A percentile compares a stretch with the other conserved stretches of the same genome.
phyloP scores from a whole-genome alignment of 495 filamentous ascomycete species.

The Lichenothelia convexa region DNA sequence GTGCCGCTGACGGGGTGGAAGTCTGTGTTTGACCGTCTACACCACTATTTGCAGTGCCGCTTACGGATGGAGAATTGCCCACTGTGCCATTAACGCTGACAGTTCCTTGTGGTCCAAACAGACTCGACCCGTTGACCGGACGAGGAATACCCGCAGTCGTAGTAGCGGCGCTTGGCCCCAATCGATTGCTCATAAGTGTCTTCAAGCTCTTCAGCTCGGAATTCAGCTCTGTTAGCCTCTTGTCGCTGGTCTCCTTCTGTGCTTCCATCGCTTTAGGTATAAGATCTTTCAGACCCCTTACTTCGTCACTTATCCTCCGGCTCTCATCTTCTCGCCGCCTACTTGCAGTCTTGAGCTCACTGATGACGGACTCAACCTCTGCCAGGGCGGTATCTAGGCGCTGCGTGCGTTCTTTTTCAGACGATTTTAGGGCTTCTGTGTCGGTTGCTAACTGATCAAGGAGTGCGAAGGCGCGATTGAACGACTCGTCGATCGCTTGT shows the following conservation, averaged over 20 bases:
- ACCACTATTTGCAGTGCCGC: background rate
- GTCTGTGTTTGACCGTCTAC: background rate
- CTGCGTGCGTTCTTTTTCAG: constrained; percentile 70
- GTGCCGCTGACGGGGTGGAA: constrained; percentile 1
- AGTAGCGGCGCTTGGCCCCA: constrained; percentile 26
- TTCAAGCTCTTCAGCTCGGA: constrained; percentile 85
- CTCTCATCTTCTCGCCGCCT: constrained; percentile 69
- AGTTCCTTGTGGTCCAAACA: background rate
- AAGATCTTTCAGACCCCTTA: constrained; percentile 58
- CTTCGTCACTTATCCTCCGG: constrained; percentile 67
- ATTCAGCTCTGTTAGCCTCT: constrained; percentile 64
- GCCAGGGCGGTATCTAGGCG: constrained; percentile 64
- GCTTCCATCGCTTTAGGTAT: constrained; percentile 77
- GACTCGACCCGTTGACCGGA: background rate
- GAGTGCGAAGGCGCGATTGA: constrained; percentile 74
- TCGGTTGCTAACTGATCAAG: constrained; percentile 85
- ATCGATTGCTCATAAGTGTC: constrained; percentile 62
- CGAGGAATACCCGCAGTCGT: background rate
- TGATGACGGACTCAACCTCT: constrained; percentile 68
- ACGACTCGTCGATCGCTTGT: constrained; percentile 72
- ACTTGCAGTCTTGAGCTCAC: constrained; percentile 60
- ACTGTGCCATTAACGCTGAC: background rate
- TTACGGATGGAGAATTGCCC: too few relatives aligned
- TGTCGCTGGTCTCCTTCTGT: constrained; percentile 70
- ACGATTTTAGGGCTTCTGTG: constrained; percentile 65